phyloP scores from a whole-genome alignment of 108 stramenopile species.

The Cyclotella cryptica region DNA sequence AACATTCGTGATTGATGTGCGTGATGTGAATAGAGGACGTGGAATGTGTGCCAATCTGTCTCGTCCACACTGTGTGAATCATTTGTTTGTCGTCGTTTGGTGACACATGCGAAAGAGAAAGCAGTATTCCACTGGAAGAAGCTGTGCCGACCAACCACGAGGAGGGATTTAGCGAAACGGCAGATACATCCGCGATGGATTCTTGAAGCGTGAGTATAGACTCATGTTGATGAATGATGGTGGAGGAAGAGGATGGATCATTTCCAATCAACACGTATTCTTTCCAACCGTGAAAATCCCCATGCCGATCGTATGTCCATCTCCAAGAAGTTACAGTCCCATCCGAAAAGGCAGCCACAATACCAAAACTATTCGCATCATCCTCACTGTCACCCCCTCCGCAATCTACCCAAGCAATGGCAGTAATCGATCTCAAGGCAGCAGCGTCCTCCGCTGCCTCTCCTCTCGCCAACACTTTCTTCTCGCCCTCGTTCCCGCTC shows the following conservation, averaged over 20 bases:
- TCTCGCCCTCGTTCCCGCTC: background rate
- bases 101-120: slow-evolving; percentile 22
- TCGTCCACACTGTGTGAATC: background rate
- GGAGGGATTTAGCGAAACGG: background rate
- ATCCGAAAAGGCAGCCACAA: slow-evolving; percentile 77
- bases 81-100: background rate
- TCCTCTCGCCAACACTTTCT: slow-evolving; percentile 38
- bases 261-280: slow-evolving; percentile 45
- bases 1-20: slow-evolving; percentile 30
- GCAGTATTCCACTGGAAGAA: slow-evolving; percentile 30
- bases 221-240: slow-evolving; percentile 8
- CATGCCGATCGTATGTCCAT: too few species aligned
- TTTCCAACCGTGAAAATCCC: slow-evolving; percentile 29
- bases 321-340: slow-evolving; percentile 78
- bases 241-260: too few species aligned
- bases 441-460: slow-evolving; percentile 41
- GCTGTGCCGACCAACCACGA: slow-evolving; percentile 40
- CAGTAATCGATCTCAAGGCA: slow-evolving; percentile 25
- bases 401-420: slow-evolving; percentile 21
- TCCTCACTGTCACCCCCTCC: background rate
- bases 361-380: slow-evolving; percentile 4
- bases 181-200: slow-evolving; percentile 43
- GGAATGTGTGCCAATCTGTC: slow-evolving; percentile 18
- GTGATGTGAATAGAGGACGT: slow-evolving; percentile 38
- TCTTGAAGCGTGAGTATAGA: slow-evolving; percentile 31